Conservation (phyloP, 441 rosid species). For the Adansonia gregorii region DNA sequence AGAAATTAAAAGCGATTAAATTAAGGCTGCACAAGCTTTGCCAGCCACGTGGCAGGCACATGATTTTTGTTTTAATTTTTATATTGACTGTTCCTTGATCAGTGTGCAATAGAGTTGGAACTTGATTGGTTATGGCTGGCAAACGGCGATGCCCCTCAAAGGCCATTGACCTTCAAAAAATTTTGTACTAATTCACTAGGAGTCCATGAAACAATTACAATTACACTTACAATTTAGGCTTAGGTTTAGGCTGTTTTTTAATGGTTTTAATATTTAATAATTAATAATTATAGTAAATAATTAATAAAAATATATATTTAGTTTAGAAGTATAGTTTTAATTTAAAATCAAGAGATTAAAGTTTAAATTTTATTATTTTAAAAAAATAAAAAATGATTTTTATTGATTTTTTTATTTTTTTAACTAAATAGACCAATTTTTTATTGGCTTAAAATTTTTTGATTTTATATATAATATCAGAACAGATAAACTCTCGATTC, state of each 20-base stretch:
- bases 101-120: background rate
- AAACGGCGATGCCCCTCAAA: background rate
- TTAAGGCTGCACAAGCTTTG: conserved; percentile 23
- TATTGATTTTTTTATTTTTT: too few species aligned
- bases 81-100: background rate
- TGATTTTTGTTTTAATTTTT: background rate
- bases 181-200: background rate
- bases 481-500: too few species aligned
- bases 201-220: background rate
- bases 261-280: too few species aligned
- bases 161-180: background rate
- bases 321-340: too few species aligned
- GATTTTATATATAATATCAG: too few species aligned
- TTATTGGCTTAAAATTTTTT: too few species aligned
- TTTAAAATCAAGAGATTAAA: too few species aligned
- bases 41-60: conserved; percentile 33
- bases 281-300: too few species aligned
- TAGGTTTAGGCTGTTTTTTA: background rate
- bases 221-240: background rate
- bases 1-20: background rate
- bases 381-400: too few species aligned
- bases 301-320: too few species aligned
- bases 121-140: background rate
- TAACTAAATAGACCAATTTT: too few species aligned
- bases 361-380: too few species aligned